Percentiles rank a stretch among this genome's conserved stretches.
These are phyloP conservation scores for Solanum clarkiae DNA, from an alignment of 257 asterid species.

Conservation along the genomic window DNA sequence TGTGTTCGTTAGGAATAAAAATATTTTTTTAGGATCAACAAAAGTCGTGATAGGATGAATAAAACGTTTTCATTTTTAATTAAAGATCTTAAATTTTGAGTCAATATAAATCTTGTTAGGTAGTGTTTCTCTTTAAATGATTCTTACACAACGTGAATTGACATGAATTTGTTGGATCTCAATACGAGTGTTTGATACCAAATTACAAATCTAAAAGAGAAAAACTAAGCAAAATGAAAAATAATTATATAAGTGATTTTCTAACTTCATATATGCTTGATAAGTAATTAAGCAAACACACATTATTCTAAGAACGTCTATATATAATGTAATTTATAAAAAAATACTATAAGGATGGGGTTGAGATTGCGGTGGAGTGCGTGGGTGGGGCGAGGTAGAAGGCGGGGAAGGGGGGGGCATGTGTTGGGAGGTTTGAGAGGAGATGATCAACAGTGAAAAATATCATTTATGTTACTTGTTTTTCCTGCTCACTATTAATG, in stretches of 20 bases:
- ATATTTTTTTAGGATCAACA: accelerated
- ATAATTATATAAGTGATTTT: too few relatives aligned
- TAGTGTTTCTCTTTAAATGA: background rate
- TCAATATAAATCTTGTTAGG: background rate
- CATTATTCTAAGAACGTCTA: too few relatives aligned
- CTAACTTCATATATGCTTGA: too few relatives aligned
- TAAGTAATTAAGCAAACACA: too few relatives aligned
- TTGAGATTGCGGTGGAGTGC: too few relatives aligned
- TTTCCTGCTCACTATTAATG: background rate
- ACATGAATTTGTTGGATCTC: background rate
- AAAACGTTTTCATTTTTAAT: accelerated
- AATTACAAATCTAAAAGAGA: background rate
- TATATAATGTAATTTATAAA: too few relatives aligned
- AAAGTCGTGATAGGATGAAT: background rate
- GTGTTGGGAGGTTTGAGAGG: background rate
- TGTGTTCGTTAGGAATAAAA: background rate
- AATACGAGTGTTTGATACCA: accelerated
- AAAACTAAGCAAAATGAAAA: too few relatives aligned
- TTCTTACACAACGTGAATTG: background rate
- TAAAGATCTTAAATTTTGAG: background rate
- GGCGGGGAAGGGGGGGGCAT: too few relatives aligned
- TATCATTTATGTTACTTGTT: background rate
- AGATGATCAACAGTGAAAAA: background rate
- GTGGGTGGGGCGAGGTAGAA: background rate
- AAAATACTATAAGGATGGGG: background rate